Conservation (phyloP, 176 grass and related monocot species). For the Lolium multiflorum region DNA sequence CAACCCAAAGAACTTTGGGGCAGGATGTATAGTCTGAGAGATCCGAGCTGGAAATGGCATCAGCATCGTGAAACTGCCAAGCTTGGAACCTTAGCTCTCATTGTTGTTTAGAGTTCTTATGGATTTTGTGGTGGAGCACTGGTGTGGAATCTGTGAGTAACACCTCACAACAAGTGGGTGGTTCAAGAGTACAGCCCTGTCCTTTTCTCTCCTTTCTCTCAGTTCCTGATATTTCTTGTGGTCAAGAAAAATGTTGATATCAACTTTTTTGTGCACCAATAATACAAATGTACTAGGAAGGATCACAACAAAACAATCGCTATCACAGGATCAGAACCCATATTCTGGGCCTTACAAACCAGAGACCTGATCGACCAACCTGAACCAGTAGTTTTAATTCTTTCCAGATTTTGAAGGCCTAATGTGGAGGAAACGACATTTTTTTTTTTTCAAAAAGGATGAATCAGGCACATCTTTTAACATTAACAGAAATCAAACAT, state of each 20-base stretch:
- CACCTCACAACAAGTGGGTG: slow-evolving; percentile 35
- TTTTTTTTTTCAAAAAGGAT: too few species aligned
- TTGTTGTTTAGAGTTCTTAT: slow-evolving; percentile 39
- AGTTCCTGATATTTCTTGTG: slow-evolving; percentile 38
- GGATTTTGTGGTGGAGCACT: slow-evolving; percentile 34
- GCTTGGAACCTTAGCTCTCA: slow-evolving; percentile 40
- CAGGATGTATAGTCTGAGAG: slow-evolving; percentile 30
- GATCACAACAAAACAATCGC: not conserved
- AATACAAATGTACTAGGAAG: not conserved
- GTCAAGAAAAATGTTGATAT: not conserved
- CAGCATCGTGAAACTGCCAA: slow-evolving; percentile 50
- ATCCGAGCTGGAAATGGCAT: slow-evolving; percentile 41
- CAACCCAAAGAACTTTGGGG: not conserved
- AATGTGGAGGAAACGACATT: not conserved
- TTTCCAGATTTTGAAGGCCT: not conserved
- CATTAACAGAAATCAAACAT: slow-evolving; percentile 40
- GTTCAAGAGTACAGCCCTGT: slow-evolving; percentile 31
- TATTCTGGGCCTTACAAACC: not conserved
- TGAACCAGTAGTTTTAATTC: not conserved
- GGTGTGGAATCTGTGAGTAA: slow-evolving; percentile 2
- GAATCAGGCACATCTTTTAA: slow-evolving; percentile 37
- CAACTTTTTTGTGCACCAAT: not conserved
- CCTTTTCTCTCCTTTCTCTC: slow-evolving; percentile 38
- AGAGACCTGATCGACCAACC: not conserved
- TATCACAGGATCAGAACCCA: not conserved